A percentile compares a stretch with the other conserved stretches of the same genome.
phyloP scores from a whole-genome alignment of 257 asterid genomes.

The Solanum lycopersicoides region DNA sequence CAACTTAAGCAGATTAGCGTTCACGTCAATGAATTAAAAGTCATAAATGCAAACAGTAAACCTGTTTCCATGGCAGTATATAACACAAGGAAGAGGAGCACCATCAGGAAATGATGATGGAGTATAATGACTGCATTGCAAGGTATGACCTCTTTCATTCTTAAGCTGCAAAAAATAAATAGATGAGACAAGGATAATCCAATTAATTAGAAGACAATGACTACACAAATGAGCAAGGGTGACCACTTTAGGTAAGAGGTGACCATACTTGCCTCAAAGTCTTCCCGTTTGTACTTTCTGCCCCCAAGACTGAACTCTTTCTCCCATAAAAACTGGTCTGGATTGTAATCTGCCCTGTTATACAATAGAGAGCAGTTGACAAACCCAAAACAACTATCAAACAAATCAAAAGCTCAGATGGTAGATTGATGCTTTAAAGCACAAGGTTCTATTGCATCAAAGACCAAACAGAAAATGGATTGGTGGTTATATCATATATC shows the following conservation, averaged over 20 bases:
- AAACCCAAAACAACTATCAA: not conserved
- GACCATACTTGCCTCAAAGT: conserved; percentile 99
- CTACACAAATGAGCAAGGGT: not conserved
- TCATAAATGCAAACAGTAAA: conserved; percentile 1
- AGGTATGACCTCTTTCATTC: conserved; percentile 77
- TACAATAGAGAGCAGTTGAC: conserved; percentile 3
- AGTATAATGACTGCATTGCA: conserved; percentile 91
- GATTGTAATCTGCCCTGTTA: conserved; percentile 91
- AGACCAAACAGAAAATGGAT: not conserved
- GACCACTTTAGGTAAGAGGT: conserved; percentile 28
- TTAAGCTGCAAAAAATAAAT: conserved; percentile 55
- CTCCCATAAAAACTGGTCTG: conserved; percentile 87
- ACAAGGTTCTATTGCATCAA: not conserved
- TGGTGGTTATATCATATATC: not conserved
- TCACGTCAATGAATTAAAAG: not conserved
- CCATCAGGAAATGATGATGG: conserved; percentile 67
- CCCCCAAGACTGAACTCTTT: conserved; percentile 78
- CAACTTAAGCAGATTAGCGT: not conserved
- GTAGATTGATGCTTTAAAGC: not conserved
- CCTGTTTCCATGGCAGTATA: conserved; percentile 99
- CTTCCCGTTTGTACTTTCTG: conserved; percentile 73
- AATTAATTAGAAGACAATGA: not conserved
- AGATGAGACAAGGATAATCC: not conserved
- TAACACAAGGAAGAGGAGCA: conserved; percentile 86
- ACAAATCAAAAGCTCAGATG: not conserved